Evolutionary conservation across 2,329 filamentous ascomycete species (phyloP), one percentile per base, ranked within the genome.

Genomic region (Grosmannia penicillata): DNA sequence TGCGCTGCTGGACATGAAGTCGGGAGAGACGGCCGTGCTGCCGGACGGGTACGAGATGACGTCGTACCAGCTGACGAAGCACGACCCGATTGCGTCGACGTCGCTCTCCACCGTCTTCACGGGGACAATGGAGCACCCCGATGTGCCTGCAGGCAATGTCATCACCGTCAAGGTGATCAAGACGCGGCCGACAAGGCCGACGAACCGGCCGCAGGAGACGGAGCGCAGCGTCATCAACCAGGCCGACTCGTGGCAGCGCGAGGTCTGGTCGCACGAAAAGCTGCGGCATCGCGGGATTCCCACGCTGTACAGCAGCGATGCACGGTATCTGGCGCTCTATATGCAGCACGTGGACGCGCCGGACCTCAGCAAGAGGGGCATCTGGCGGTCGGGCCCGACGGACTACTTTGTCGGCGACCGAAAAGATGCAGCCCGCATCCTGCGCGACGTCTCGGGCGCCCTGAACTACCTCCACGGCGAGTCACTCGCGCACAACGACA

Each of bases 101-200:
- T 58, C 59, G 4, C 58, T 71, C 15, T 74, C 70, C 5, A 65
- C 66, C 6, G 71, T 75, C 26, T 75, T 68, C 48, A 72, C 63
- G 2, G 70, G 39, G 23, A 39, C 43, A 2, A 40, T 65, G 17
- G 57, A 65, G 26, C 64, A 73, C 49, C 72, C 70, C 5, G 53
- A 61, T 9, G 62, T 71, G 15, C 45, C 47, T 2, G 58, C 67
- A 3, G 65, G 69, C 38, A 63, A 65, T 17, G 63, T 72, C 38
- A 68, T 75, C 40, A 74, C 70, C 1, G 70, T 74, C 51, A 75
- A 75, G 48, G 69, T 75, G 2, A 65, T 75, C 45, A 74, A 73
- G 54, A 75, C 71, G 2, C 55, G 62, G 6, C 50, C 61, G 4
- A 47, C 58, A 24, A 42, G 43, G 11, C 34, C 58, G 4, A 54